A percentile compares a stretch with the other conserved stretches of the same genome.
phyloP scores from a whole-genome alignment of 345 rosid species.

The Populus nigra region DNA sequence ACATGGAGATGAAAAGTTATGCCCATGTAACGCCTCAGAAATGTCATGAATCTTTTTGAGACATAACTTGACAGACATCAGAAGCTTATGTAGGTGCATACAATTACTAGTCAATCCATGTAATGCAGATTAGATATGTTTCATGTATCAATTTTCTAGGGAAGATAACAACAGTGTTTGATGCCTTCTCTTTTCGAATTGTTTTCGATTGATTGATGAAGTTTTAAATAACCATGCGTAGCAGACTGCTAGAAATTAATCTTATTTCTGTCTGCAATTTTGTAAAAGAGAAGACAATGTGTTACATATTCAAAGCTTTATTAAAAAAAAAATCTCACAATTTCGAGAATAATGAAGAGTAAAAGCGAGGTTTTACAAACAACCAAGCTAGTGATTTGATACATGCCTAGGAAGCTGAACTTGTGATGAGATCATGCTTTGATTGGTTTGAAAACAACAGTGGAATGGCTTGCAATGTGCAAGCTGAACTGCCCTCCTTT shows the following conservation, averaged over 20 bases:
- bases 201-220: not conserved
- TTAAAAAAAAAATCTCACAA: not conserved
- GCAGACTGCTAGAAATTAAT: not conserved
- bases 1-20: not conserved
- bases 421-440: not conserved
- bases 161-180: not conserved
- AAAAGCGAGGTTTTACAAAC: not conserved
- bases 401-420: not conserved
- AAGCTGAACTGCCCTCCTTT: slow-evolving; percentile 73
- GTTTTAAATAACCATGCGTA: not conserved
- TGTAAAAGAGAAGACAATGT: not conserved
- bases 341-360: not conserved
- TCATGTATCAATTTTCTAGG: not conserved
- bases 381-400: not conserved
- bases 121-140: not conserved
- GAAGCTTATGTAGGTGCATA: not conserved
- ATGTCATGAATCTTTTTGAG: not conserved
- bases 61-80: not conserved
- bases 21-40: not conserved
- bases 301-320: not conserved
- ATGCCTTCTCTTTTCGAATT: not conserved
- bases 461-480: slow-evolving; percentile 59
- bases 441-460: slow-evolving; percentile 43
- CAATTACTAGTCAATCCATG: not conserved
- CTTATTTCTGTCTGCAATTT: not conserved